These are phyloP conservation scores for Skeletonema potamos DNA, from an alignment of 108 stramenopile species.

Conservation along the genomic window DNA sequence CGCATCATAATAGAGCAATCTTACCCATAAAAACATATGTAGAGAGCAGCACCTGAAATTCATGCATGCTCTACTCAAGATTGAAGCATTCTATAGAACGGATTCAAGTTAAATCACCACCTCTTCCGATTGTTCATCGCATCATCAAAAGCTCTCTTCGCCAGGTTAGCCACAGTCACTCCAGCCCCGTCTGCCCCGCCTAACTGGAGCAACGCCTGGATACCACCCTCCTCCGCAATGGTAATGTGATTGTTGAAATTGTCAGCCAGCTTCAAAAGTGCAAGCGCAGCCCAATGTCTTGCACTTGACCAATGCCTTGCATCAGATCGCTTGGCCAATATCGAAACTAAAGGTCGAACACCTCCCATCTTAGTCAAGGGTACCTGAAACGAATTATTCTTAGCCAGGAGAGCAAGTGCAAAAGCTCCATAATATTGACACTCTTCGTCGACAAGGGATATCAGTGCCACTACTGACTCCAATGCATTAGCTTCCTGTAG, in stretches of 20 bases:
- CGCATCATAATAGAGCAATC: too few species aligned
- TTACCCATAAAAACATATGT: too few species aligned
- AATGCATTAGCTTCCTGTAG: constrained; percentile 55
- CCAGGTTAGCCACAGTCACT: neutral
- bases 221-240: constrained; percentile 85
- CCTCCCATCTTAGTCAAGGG: constrained; percentile 67
- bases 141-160: neutral
- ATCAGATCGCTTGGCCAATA: constrained; percentile 76
- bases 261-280: constrained; percentile 86
- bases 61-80: too few species aligned
- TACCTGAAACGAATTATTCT: constrained; percentile 73
- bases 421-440: constrained; percentile 81
- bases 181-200: constrained; percentile 31
- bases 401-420: constrained; percentile 70
- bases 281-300: constrained; percentile 84
- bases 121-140: neutral
- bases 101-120: too few species aligned
- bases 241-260: constrained; percentile 86
- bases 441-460: constrained; percentile 78
- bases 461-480: constrained; percentile 59
- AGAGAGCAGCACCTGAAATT: too few species aligned
- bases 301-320: constrained; percentile 81
- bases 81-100: too few species aligned
- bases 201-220: constrained; percentile 73
- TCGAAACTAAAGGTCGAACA: constrained; percentile 74